Conservation (phyloP, 352 stramenopile genomes). For the Phytophthora pistaciae region DNA sequence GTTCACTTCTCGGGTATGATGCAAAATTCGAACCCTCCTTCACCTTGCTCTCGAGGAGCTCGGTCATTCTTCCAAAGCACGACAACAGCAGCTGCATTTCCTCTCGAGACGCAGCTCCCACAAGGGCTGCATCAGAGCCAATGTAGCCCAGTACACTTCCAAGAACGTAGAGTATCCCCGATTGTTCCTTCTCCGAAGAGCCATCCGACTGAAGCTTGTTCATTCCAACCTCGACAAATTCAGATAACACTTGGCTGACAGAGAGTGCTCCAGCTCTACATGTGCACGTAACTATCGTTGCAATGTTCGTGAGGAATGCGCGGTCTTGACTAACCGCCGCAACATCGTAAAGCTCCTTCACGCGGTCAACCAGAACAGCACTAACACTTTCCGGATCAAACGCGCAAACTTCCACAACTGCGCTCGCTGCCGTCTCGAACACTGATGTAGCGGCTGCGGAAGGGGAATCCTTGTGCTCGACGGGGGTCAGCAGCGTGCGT, state of each 20-base stretch:
- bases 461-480: slow-evolving; percentile 1
- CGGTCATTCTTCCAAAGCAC: slow-evolving; percentile 39
- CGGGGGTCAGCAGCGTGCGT: slow-evolving; percentile 47
- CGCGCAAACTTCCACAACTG: slow-evolving; percentile 43
- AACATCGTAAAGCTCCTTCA: slow-evolving; percentile 35
- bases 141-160: slow-evolving; percentile 45
- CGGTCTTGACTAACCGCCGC: slow-evolving; percentile 37
- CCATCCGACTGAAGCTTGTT: slow-evolving; percentile 26
- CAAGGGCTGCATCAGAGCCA: slow-evolving; percentile 9
- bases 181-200: slow-evolving; percentile 14
- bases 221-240: slow-evolving; percentile 31
- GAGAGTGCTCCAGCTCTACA: slow-evolving; percentile 31
- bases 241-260: slow-evolving; percentile 22
- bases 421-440: slow-evolving; percentile 46
- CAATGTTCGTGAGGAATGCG: slow-evolving; percentile 48
- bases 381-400: slow-evolving; percentile 43
- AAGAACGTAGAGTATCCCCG: slow-evolving; percentile 46
- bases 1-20: slow-evolving; percentile 45
- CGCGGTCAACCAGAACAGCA: slow-evolving; percentile 24
- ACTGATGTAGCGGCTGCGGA: slow-evolving; percentile 13
- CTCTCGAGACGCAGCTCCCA: slow-evolving; percentile 13
- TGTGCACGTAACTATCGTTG: slow-evolving; percentile 36
- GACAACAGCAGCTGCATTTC: slow-evolving; percentile 36
- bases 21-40: slow-evolving; percentile 44
- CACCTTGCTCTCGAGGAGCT: slow-evolving; percentile 34